Evolutionary conservation across 495 filamentous ascomycete genomes (phyloP).

Genomic region (Apiosordaria backusii): DNA sequence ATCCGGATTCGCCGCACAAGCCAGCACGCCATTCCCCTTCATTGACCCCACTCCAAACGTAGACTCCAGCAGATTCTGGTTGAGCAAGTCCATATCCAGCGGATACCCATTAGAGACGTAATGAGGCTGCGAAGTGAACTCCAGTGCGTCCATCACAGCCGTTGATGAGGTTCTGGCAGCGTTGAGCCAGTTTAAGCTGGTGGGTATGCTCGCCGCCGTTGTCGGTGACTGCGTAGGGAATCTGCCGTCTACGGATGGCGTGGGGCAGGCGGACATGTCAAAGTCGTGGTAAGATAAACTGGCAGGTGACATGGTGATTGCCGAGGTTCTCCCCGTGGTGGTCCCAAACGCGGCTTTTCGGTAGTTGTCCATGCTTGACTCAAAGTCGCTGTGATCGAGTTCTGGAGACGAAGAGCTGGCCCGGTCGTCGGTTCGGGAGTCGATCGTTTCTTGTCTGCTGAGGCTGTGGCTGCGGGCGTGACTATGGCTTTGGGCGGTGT

Average conservation of each 20-base stretch:
- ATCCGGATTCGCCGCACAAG: conserved; percentile 38
- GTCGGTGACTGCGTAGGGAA: conserved; percentile 28
- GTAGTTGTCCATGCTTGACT: conserved; percentile 40
- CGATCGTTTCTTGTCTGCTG: conserved; percentile 36
- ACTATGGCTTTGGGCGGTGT: background rate
- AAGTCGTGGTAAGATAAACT: conserved; percentile 46
- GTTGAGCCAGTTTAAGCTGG: background rate
- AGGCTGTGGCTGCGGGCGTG: background rate
- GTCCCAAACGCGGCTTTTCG: conserved; percentile 38
- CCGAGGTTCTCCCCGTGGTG: conserved; percentile 20
- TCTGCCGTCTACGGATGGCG: conserved; percentile 21
- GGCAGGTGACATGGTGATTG: conserved; percentile 45
- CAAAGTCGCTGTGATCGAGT: conserved; percentile 50
- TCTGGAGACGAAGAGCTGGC: conserved; percentile 47
- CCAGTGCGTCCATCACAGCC: conserved; percentile 9
- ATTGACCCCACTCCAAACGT: conserved; percentile 46
- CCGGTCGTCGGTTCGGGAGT: conserved; percentile 44
- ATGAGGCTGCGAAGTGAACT: conserved; percentile 27
- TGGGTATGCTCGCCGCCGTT: conserved; percentile 1
- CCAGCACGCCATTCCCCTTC: conserved; percentile 9
- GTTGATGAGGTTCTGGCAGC: background rate
- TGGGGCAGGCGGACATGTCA: conserved; percentile 24
- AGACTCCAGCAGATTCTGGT: conserved; percentile 43
- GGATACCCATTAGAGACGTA: conserved; percentile 19
- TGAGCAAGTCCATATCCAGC: conserved; percentile 44